Base-by-base conservation (phyloP, 179 eudicot genomes). In the Carnegiea gigantea region DNA sequence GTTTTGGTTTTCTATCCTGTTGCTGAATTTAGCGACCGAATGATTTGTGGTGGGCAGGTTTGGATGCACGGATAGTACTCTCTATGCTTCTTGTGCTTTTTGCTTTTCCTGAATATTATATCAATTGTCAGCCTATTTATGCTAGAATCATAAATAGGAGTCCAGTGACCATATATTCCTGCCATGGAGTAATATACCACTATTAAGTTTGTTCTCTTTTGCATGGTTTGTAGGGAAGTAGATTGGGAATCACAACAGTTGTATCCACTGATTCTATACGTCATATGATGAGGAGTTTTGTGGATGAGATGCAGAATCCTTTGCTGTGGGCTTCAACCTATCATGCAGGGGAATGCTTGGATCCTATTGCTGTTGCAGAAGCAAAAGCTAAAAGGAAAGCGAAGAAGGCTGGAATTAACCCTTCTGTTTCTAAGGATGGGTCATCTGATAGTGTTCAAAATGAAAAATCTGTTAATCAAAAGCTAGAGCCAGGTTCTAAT, bases 281-380 rank as follows among this genome's bases (percentile, higher is more conserved):
- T 60, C 99, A 95, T 86, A 95, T 95, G 99, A 95, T 95, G 99
- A 88, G 99, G 83, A 95, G 99, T 84, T 95, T 94, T 82, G 98
- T 90, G 53, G 99, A 95, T 86, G 99, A 95, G 85, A 92, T 91
- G 80, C 89, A 95, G 83, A 94, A 94, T 51, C 98, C 99, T 23
- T 83, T 95, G 76, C 89, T 95, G 54, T 94, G 99, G 98, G 95
- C 99, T 74, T 95, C 99, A 78, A 95, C 99, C 38, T 95, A 95
- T 84, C 99, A 95, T 84, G 98, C 99, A 68, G 97, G 99, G 77
- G 98, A 95, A 71, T 85, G 48, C 84, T 85, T 95, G 81, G 99
- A 95, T 84, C 96, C 92, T 75, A 91, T 88, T 71, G 99, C 99
- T 84, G 97, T 95, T 85, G 91, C 94, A 79, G 92, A 89, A 87